phyloP scores from a whole-genome alignment of 75 land plant species.

The Cryptomeria japonica region DNA sequence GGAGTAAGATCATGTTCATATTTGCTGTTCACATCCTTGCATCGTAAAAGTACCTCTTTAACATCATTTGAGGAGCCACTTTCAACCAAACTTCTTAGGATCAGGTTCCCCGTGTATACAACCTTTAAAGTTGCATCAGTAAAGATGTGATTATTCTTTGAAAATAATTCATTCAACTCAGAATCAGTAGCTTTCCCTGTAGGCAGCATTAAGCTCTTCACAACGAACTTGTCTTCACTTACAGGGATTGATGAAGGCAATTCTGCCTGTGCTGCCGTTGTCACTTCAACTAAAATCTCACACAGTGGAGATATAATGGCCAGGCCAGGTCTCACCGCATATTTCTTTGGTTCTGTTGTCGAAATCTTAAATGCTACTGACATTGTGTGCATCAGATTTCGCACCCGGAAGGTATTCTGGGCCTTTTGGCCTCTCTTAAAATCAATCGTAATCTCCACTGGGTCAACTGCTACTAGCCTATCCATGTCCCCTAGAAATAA shows the following conservation, averaged over 20 bases:
- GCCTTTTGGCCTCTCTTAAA: slow-evolving; percentile 18
- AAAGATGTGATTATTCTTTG: slow-evolving; percentile 15
- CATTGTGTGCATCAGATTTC: slow-evolving; percentile 25
- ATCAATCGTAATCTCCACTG: slow-evolving; percentile 19
- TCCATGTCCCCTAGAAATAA: slow-evolving; percentile 18
- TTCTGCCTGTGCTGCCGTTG: slow-evolving; percentile 18
- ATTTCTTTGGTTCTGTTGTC: slow-evolving; percentile 27
- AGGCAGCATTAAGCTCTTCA: slow-evolving; percentile 18
- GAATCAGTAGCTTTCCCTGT: slow-evolving; percentile 12
- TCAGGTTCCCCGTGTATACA: slow-evolving; percentile 15
- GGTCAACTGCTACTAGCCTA: slow-evolving; percentile 25
- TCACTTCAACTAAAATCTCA: slow-evolving; percentile 4
- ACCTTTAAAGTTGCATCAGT: slow-evolving; percentile 25
- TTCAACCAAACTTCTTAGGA: slow-evolving; percentile 13
- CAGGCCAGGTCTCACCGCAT: slow-evolving; percentile 16
- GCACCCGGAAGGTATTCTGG: slow-evolving; percentile 11
- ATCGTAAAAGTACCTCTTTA: slow-evolving; percentile 7
- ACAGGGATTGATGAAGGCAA: slow-evolving; percentile 22
- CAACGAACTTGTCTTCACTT: slow-evolving; percentile 19
- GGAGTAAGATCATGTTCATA: slow-evolving; percentile 28
- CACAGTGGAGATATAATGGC: slow-evolving; percentile 26
- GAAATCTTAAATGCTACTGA: slow-evolving; percentile 39
- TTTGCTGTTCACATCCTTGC: slow-evolving; percentile 15
- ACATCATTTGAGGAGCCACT: slow-evolving; percentile 14
- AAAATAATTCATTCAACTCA: slow-evolving; percentile 22